Evolutionary conservation across 2,329 filamentous ascomycete genomes (phyloP), one percentile per base, ranked within the genome.

Genomic region (Sporothrix curviconia): DNA sequence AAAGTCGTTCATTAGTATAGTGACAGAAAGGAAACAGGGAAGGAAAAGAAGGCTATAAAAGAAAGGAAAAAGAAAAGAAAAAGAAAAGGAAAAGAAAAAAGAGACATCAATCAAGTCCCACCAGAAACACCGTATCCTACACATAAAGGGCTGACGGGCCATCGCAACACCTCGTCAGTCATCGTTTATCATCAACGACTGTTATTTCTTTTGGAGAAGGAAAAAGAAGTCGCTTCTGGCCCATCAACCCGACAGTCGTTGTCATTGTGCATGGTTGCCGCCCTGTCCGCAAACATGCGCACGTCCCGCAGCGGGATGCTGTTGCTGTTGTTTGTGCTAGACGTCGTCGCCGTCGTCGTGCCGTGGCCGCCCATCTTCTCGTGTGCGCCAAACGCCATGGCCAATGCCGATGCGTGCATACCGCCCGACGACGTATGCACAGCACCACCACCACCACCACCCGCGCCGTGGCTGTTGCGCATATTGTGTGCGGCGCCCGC

Each of bases 281-380:
- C 57, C 14, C 30, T 66, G 67, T 67, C 67, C 19, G 65, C 66
- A 62, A 76, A 78, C 62, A 70, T 71, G 39, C 74, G 68, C 40
- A 72, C 69, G 59, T 78, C 74, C 64, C 77, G 75, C 59, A 78
- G 66, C 1, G 76, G 76, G 40, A 78, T 76, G 65, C 71, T 75
- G 65, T 78, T 75, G 69, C 79, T 63, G n/a, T 58, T 55, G 19
- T 28, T 53, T 17, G 62, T 61, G 11, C 40, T 22, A 7, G 17
- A 25, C 37, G 28, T 34, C 2, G 32, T 34, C 15, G 49, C 39
- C 14, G 49, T 39, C 34, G 25, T 22, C 8, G 34, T 37, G 55
- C 44, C 46, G 37, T 22, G n/a, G 52, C 25, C 19, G 42, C 53
- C 32, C 19, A 72, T 58, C 19, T 87, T 79, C 63, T 89, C 86